Evolutionary conservation across 495 filamentous ascomycete genomes (phyloP).

Genomic region (Penicillium coprophilum): DNA sequence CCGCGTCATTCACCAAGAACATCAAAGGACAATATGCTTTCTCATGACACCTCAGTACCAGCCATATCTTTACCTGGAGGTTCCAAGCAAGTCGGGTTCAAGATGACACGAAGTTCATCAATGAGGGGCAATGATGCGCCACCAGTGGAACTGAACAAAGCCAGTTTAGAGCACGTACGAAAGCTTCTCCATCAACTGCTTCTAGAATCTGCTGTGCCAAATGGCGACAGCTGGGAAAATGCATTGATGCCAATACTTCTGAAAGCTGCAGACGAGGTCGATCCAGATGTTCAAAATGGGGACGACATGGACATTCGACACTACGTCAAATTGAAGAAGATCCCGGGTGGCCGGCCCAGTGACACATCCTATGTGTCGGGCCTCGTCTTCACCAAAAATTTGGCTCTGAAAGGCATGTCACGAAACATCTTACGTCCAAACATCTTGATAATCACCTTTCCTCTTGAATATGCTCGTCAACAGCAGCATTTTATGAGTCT

Average conservation of each 20-base stretch:
- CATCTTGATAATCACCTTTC: constrained; percentile 90
- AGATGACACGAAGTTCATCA: constrained; percentile 77
- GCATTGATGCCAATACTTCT: constrained; percentile 89
- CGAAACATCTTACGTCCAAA: constrained; percentile 79
- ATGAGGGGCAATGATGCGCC: constrained; percentile 75
- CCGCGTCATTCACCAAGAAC: constrained; percentile 65
- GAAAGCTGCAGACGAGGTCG: constrained; percentile 90
- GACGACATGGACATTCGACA: constrained; percentile 99
- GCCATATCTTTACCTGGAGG: constrained; percentile 20
- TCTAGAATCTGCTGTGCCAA: constrained; percentile 69
- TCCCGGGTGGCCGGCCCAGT: constrained; percentile 81
- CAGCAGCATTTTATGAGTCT: constrained; percentile 98
- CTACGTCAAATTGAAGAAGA: constrained; percentile 96
- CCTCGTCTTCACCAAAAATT: constrained; percentile 94
- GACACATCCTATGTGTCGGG: constrained; percentile 95
- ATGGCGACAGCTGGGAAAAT: constrained; percentile 78
- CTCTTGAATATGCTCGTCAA: constrained; percentile 93
- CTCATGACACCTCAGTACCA: constrained; percentile 30
- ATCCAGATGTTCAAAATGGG: constrained; percentile 81
- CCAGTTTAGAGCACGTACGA: constrained; percentile 83
- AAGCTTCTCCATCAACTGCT: constrained; percentile 82
- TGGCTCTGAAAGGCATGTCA: constrained; percentile 94
- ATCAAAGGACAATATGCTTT: constrained; percentile 43
- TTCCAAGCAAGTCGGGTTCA: constrained; percentile 45
- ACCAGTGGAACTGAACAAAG: constrained; percentile 76